A percentile compares a stretch with the other conserved stretches of the same genome.
Conservation (phyloP, 1,139 yeast genomes). For the Arxiozyma telluris region DNA sequence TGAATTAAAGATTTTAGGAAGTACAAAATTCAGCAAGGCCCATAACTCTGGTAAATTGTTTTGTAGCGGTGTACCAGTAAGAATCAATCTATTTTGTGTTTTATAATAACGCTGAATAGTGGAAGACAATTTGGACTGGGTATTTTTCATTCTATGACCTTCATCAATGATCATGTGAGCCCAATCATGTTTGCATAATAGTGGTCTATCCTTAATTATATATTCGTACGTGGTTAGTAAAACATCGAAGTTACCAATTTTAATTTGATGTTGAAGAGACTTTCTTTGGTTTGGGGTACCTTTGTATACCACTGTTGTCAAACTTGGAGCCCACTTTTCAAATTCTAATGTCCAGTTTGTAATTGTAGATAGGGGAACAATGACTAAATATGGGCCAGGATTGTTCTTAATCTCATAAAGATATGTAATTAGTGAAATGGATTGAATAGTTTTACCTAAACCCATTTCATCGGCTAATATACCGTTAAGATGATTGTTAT, state of each 20-base stretch:
- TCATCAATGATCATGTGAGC: slow-evolving; percentile 84
- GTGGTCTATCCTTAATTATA: slow-evolving; percentile 62
- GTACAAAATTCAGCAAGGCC: slow-evolving; percentile 49
- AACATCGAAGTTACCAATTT: slow-evolving; percentile 63
- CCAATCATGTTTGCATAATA: slow-evolving; percentile 63
- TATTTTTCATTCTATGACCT: slow-evolving; percentile 82
- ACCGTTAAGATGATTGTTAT: slow-evolving; percentile 88
- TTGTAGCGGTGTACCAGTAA: slow-evolving; percentile 84
- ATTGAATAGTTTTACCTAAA: slow-evolving; percentile 79
- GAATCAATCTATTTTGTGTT: slow-evolving; percentile 65
- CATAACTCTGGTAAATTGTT: slow-evolving; percentile 79
- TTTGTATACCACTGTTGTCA: slow-evolving; percentile 61
- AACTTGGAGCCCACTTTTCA: slow-evolving; percentile 78
- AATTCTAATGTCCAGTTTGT: slow-evolving; percentile 82
- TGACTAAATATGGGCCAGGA: slow-evolving; percentile 64
- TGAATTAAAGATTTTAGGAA: slow-evolving; percentile 74
- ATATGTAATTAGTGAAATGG: slow-evolving; percentile 68
- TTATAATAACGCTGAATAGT: slow-evolving; percentile 64
- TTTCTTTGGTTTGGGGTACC: slow-evolving; percentile 69
- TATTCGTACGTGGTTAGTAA: slow-evolving; percentile 74
- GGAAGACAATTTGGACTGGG: slow-evolving; percentile 64
- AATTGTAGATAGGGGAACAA: slow-evolving; percentile 75
- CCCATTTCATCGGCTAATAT: slow-evolving; percentile 95
- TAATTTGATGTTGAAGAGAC: slow-evolving; percentile 50
- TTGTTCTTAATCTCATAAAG: slow-evolving; percentile 59